Percentiles rank a stretch among this genome's conserved stretches.
These are phyloP conservation scores for Fusarium sp. DNA, from an alignment of 2,329 filamentous ascomycete genomes.

Conservation along the genomic window DNA sequence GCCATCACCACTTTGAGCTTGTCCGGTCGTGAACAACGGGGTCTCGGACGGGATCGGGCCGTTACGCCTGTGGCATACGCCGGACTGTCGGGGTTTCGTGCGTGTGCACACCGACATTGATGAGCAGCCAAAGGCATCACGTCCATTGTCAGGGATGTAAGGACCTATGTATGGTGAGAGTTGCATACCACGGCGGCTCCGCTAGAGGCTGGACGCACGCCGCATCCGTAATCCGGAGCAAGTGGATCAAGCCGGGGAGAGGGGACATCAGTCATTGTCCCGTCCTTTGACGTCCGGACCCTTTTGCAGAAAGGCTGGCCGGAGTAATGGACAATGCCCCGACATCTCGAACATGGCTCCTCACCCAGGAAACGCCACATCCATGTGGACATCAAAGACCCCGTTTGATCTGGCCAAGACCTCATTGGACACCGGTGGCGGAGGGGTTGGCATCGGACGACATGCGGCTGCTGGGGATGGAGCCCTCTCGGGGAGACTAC, in stretches of 20 bases:
- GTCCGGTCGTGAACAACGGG: not conserved
- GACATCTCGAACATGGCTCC: slow-evolving; percentile 4
- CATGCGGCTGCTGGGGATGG: slow-evolving; percentile 22
- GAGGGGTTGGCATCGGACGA: slow-evolving; percentile 17
- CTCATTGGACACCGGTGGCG: slow-evolving; percentile 25
- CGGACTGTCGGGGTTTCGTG: slow-evolving; percentile 2
- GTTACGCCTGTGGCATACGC: not conserved
- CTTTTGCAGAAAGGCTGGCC: not conserved
- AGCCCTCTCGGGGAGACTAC: slow-evolving; percentile 28
- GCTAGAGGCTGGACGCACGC: slow-evolving; percentile 16
- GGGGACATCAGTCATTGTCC: not conserved
- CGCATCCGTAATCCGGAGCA: slow-evolving; percentile 23
- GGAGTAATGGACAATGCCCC: slow-evolving; percentile 10
- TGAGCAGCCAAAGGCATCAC: not conserved
- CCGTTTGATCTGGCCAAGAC: slow-evolving; percentile 9
- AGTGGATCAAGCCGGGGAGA: slow-evolving; percentile 12
- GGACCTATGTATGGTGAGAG: slow-evolving; percentile 4
- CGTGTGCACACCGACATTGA: slow-evolving; percentile 3
- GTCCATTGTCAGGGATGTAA: slow-evolving; percentile 4
- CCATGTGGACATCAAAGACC: slow-evolving; percentile 10
- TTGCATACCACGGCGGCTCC: slow-evolving; percentile 5
- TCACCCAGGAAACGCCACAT: slow-evolving; percentile 7
- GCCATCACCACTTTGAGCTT: not conserved
- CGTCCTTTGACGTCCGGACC: not conserved
- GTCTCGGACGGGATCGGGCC: slow-evolving; percentile 3